phyloP scores from a whole-genome alignment of 2,329 filamentous ascomycete species.

The Hypoxylon sp. region DNA sequence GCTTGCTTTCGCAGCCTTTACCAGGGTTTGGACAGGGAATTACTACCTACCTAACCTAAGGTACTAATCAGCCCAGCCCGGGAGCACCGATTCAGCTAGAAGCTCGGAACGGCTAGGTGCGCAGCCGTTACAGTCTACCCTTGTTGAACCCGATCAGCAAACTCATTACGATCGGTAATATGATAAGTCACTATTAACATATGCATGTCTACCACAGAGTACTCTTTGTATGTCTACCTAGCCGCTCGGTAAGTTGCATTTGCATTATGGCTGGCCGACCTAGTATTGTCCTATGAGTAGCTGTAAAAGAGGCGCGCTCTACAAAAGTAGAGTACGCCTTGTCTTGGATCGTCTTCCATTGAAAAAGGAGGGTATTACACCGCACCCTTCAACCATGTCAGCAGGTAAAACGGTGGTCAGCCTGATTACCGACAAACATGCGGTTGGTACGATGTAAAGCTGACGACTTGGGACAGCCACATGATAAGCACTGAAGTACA shows the following conservation, averaged over 20 bases:
- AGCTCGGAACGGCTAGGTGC: not conserved
- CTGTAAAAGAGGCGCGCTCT: not conserved
- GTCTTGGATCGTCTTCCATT: not conserved
- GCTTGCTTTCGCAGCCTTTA: not conserved
- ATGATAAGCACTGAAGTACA: constrained; percentile 1
- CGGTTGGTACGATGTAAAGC: constrained; percentile 1
- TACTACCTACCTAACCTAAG: too few species aligned
- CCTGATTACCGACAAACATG: constrained; percentile 1
- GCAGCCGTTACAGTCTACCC: not conserved
- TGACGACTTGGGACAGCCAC: constrained; percentile 10
- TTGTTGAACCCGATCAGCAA: not conserved
- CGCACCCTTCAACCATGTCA: not conserved
- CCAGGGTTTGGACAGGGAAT: not conserved
- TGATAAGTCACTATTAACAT: not conserved
- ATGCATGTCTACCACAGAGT: not conserved
- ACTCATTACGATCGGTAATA: not conserved
- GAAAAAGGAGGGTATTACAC: not conserved
- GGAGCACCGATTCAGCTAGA: constrained; percentile 11
- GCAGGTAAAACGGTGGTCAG: constrained; percentile 10
- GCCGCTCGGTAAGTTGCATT: not conserved
- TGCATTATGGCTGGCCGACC: not conserved
- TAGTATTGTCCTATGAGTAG: not conserved
- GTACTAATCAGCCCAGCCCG: not conserved
- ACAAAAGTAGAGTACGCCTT: not conserved
- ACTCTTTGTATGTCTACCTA: too few species aligned